Base-by-base conservation (phyloP, 495 filamentous ascomycete species). In the Acidiella bohemica region DNA sequence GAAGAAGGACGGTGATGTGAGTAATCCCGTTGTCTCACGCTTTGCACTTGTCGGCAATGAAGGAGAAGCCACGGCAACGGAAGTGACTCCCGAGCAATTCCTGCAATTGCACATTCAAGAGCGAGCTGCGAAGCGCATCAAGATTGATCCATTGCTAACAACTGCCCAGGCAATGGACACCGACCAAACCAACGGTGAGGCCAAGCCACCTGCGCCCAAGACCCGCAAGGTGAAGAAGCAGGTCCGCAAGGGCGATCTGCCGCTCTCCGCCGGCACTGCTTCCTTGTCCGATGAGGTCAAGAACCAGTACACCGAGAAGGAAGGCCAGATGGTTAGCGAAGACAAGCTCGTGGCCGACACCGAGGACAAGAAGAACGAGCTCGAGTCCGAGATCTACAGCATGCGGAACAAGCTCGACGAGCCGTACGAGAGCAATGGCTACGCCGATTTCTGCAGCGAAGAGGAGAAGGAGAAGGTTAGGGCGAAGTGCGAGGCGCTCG, bases 191-290 rank as follows among this genome's bases (percentile, higher is more conserved):
- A 71, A 75, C 46, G 69, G 67, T 53, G 76, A 75, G 43, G 73
- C 72, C 17, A 81, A 84, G 45, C 23, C 47, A 5, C 47, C 47
- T 7, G 83, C 84, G 62, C 83, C 84, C 54, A 94, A 93, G 81
- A 94, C 76, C 38, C 76, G 87, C 49, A 96, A 95, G 67, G 81
- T 99, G 55, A 96, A 94, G 83, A 99, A 96, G 75, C 92, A 96
- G 66, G 80, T 95, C 42, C 84, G 92, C 60, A 96, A 94, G 71
- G 90, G 90, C 50, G 92, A 96, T 46, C 72, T 99, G 36, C 85
- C 90, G 32, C 80, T 99, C 49, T 75, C 80, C 35, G 66, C 79
- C 45, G 84, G 76, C 44, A 94, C 86, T 14, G 71, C 83, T 17
- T 78, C 84, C 28, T 67, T 93, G 36, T 84, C 94, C 39, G 58